Evolutionary conservation across 2,329 filamentous ascomycete species (phyloP), one percentile per base, ranked within the genome.

Genomic region (Trichoderma semiorbis): DNA sequence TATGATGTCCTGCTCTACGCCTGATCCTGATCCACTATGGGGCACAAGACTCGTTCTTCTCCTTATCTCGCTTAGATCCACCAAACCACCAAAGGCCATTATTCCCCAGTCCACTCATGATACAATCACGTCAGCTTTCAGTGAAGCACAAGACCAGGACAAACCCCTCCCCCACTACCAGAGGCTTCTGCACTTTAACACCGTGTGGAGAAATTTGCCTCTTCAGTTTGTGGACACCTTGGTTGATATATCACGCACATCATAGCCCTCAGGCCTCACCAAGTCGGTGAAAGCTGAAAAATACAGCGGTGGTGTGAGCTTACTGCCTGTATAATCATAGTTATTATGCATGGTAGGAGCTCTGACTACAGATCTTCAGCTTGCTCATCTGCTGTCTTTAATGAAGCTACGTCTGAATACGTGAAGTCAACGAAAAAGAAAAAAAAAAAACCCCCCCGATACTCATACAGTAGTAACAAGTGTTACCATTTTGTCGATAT

Each of bases 101-200:
- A 34, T 39, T 36, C 43, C 32, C 55, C 30, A 55, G 32, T 50
- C 57, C 57, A 58, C 58, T 47, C 47, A 47, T 50, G 62, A 47
- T 69, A 62, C 58, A 68, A 55, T 47, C 70, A 63, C 64, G 70
- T 64, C 70, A 68, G 77, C 64, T 69, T 77, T 39, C 36, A 58
- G 69, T 36, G 62, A 74, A 70, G 69, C 70, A 69, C 71, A 72
- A 72, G 67, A 72, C 47, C 47, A 53, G 10, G 47, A 53, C 47
- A 57, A 74, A 57, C 72, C 74, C 74, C 73, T 73, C 72, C 72
- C 66, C 66, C 71, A 60, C 69, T 32, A 50, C 75, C 72, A 77
- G 57, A 74, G 70, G 73, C 73, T 58, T 72, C 53, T 73, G 60
- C 71, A 80, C 55, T 77, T 79, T 81, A 72, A 75, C 79, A 81